A percentile compares a stretch with the other conserved stretches of the same genome.
Evolutionary conservation across 306 rosid species (phyloP).

Genomic region (Cercis canadensis): DNA sequence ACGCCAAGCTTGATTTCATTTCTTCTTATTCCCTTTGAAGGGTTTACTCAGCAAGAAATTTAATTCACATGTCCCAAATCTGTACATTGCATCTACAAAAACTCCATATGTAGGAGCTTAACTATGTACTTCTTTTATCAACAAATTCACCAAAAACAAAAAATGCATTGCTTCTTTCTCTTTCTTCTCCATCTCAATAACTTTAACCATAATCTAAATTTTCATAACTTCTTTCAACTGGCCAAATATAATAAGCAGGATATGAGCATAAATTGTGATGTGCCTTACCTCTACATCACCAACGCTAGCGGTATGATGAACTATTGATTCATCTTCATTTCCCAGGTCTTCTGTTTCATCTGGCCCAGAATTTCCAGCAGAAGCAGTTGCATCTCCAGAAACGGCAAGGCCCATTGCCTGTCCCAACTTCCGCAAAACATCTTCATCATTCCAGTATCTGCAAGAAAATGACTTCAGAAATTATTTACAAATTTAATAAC

Average conservation of each 20-base stretch:
- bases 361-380: conserved; percentile 65
- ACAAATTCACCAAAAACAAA: too few species aligned
- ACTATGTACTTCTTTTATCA: not conserved
- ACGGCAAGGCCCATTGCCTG: conserved; percentile 85
- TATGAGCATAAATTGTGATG: not conserved
- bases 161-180: not conserved
- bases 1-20: not conserved
- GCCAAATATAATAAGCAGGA: not conserved
- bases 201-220: conserved; percentile 27
- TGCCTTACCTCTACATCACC: conserved; percentile 87
- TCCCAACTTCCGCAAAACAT: conserved; percentile 79
- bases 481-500: conserved; percentile 10
- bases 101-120: conserved; percentile 4
- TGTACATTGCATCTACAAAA: conserved; percentile 12
- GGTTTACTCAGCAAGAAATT: not conserved
- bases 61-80: conserved; percentile 5
- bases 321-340: conserved; percentile 91
- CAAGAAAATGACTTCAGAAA: conserved; percentile 30
- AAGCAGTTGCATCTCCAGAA: conserved; percentile 68
- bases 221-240: not conserved
- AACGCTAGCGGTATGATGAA: conserved; percentile 95
- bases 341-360: conserved; percentile 84
- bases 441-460: conserved; percentile 95
- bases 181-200: conserved; percentile 1
- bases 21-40: conserved; percentile 12